Evolutionary conservation across 495 filamentous ascomycete genomes (phyloP), one percentile per base, ranked within the genome.

Genomic region (Astrothelium subdiscretum): DNA sequence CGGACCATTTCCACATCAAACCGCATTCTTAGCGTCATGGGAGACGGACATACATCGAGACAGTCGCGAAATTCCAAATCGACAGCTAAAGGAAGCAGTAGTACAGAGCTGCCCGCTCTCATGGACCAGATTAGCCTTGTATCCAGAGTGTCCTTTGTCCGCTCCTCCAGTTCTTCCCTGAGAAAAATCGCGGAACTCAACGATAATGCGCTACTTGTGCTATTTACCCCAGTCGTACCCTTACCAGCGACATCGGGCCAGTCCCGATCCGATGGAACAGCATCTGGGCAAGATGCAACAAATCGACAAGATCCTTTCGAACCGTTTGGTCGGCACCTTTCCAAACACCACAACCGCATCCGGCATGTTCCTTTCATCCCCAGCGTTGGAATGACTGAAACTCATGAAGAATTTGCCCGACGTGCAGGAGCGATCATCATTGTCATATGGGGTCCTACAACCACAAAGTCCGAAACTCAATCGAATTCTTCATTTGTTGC

Each of bases 261-360:
- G 54, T 5, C 42, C 13, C 13, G 8, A 54, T 8, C 48, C 8
- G 48, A 54, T 8, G 48, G 24, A 24, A 29, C 31, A n/a, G 59
- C 57, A 31, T 61, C 58, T 5, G n/a, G 22, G 26, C 32, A 48
- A 48, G 32, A 44, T 43, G 12, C 35, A 18, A 66, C 71, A 62
- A n/a, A n/a, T n/a, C n/a, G n/a, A n/a, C n/a, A n/a, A n/a, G 76
- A 78, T 60, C 76, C 76, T 0, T 78, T 76, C 67, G 76, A 78
- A 59, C 65, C 69, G 4, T 65, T 78, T 52, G 76, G 76, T 31
- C 62, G 65, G 31, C 62, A 72, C 26, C 66, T 78, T 32, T 64
- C 63, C 57, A 52, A 59, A 57, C 65, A 69, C 35, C 71, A 74
- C 61, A 24, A 38, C 15, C 62, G 68, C 42, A 60, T 75, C 48